These are phyloP conservation scores for Ettlia oleoabundans DNA, from an alignment of 139 green algal genomes.

Conservation along the genomic window DNA sequence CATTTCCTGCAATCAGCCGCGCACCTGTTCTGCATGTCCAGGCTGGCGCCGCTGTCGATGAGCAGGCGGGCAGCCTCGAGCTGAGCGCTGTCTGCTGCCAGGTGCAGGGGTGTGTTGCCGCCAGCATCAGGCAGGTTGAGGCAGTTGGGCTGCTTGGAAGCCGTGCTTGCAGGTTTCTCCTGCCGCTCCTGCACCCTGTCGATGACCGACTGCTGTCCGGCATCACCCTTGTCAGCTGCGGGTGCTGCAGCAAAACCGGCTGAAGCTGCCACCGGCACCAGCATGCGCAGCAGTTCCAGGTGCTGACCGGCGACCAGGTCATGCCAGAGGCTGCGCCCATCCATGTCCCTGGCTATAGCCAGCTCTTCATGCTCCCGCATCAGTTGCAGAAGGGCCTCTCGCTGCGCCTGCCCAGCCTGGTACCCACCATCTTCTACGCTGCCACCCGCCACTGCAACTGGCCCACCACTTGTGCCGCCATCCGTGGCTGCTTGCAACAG, in stretches of 20 bases:
- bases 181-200: background rate
- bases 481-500: background rate
- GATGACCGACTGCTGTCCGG: background rate
- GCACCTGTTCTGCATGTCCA: conserved; percentile 21
- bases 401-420: too few species aligned
- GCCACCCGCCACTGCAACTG: too few species aligned
- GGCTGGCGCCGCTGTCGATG: background rate
- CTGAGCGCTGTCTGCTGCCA: background rate
- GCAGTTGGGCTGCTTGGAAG: background rate
- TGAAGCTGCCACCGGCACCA: background rate
- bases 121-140: background rate
- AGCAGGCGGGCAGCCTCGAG: conserved; percentile 15
- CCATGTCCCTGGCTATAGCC: background rate
- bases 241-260: background rate
- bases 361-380: background rate
- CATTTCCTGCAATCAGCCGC: background rate
- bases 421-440: too few species aligned
- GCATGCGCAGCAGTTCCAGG: background rate
- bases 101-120: conserved; percentile 16
- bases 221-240: too few species aligned
- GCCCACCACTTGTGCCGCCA: background rate
- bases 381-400: background rate
- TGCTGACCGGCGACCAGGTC: background rate
- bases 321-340: conserved; percentile 27
- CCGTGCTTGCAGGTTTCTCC: background rate